Base-by-base conservation (phyloP, 2,329 filamentous ascomycete species). In the Fusarium sp. region DNA sequence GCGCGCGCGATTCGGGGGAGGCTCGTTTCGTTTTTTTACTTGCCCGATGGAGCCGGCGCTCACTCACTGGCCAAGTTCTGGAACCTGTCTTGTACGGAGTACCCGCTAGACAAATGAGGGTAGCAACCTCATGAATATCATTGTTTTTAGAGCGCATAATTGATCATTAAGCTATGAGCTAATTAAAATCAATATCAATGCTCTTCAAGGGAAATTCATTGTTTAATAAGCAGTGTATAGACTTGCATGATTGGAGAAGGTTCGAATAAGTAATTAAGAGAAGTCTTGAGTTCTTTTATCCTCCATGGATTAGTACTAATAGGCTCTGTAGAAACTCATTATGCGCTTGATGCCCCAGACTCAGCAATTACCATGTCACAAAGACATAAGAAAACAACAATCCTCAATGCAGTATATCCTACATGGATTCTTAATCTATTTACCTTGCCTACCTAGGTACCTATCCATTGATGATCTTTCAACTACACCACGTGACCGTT, bases 401-500 rank as follows among this genome's bases (percentile, higher is more conserved):
- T 9, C 16, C 9, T 16, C 27, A 8, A 28, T 51, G 20, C 25
- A 2, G 12, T 8, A 20, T 20, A 51, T n/a, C 7, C 9, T 16
- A 14, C 11, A 41, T 25, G 23, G 21, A 18, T 40, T 13, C 32
- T 11, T 13, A 20, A 28, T 9, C 4, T n/a, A 37, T 37, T n/a
- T n/a, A 37, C 34, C 34, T 37, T 37, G n/a, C 18, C 10, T 37
- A 23, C 21, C 21, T 21, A 21, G 21, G 21, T 21, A 21, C 21
- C 21, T 23, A 23, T 23, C 21, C 21, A 23, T 23, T 23, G 21
- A 23, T 23, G 13, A 41, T 27, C n/a, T 34, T 42, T 42, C 9
- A 50, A 43, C 21, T 43, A 41, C 18, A 53, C 40, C 74, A 76
- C 74, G 74, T 76, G 74, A 76, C 42, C 20, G 23, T 63, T 48